Conservation (phyloP, 257 asterid species). For the Solanum pimpinellifolium region DNA sequence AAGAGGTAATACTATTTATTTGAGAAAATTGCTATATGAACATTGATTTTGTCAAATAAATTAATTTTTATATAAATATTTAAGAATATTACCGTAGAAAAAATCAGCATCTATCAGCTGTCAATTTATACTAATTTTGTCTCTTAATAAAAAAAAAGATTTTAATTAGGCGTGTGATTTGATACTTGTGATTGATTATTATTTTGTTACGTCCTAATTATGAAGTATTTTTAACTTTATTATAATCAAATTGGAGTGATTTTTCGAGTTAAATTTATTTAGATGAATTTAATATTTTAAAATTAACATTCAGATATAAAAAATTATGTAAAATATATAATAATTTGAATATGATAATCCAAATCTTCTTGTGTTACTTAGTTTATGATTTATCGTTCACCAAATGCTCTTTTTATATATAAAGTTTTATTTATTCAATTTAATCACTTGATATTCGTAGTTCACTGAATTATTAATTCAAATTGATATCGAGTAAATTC, state of each 20-base stretch:
- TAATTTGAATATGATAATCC: background rate
- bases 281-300: background rate
- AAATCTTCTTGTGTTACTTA: background rate
- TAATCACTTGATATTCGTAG: fast-evolving
- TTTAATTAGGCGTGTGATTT: background rate
- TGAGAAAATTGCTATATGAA: background rate
- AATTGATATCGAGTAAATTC: background rate
- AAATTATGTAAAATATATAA: background rate
- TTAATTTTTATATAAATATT: background rate
- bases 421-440: background rate
- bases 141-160: background rate
- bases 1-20: too few relatives aligned
- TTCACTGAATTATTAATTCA: background rate
- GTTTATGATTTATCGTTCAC: too few relatives aligned
- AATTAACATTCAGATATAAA: background rate
- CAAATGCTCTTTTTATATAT: background rate
- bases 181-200: background rate
- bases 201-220: fast-evolving
- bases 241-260: fast-evolving
- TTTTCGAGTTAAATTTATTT: background rate
- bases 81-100: background rate
- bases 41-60: background rate
- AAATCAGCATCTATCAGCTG: background rate
- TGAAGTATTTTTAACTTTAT: fast-evolving
- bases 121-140: background rate